A percentile compares a stretch with the other conserved stretches of the same genome.
Evolutionary conservation across 768 basidiomycete genomes (phyloP).

Genomic region (Kwoniella dejecticola): DNA sequence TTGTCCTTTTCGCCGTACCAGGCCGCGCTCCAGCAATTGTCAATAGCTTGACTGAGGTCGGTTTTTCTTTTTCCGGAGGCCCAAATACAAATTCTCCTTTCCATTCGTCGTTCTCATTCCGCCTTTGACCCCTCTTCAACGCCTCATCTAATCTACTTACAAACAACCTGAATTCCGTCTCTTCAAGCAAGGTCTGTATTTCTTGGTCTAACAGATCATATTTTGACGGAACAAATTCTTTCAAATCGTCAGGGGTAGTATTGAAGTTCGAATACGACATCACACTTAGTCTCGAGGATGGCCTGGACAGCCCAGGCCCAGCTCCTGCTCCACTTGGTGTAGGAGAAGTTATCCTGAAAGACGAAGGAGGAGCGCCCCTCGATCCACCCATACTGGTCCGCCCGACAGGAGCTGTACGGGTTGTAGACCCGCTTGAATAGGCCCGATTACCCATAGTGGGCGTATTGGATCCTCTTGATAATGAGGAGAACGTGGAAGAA

Average conservation of each 20-base stretch:
- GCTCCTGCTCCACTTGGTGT: constrained; percentile 21
- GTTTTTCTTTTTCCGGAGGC: constrained; percentile 29
- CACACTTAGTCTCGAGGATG: constrained; percentile 29
- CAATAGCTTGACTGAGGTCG: constrained; percentile 35
- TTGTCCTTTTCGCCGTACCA: constrained; percentile 7
- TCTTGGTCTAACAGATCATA: constrained; percentile 42
- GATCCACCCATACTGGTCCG: not conserved
- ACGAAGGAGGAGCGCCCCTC: constrained; percentile 33
- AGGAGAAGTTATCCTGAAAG: constrained; percentile 40
- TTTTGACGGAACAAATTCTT: constrained; percentile 37
- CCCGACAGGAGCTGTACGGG: constrained; percentile 4
- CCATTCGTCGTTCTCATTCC: constrained; percentile 46
- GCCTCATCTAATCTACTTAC: constrained; percentile 37
- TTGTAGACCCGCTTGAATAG: not conserved
- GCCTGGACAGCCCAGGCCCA: constrained; percentile 12
- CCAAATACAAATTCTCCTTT: constrained; percentile 50
- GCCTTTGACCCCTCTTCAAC: constrained; percentile 36
- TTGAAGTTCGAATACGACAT: constrained; percentile 13
- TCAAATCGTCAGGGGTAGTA: constrained; percentile 10
- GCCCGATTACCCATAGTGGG: constrained; percentile 5
- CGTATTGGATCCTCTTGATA: constrained; percentile 5
- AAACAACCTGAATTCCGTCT: constrained; percentile 29
- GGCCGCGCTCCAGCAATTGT: constrained; percentile 20
- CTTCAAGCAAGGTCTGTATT: constrained; percentile 23
- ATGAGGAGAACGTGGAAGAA: constrained; percentile 14